Conservation (phyloP, 306 rosid species). For the Aeschynomene evenia region DNA sequence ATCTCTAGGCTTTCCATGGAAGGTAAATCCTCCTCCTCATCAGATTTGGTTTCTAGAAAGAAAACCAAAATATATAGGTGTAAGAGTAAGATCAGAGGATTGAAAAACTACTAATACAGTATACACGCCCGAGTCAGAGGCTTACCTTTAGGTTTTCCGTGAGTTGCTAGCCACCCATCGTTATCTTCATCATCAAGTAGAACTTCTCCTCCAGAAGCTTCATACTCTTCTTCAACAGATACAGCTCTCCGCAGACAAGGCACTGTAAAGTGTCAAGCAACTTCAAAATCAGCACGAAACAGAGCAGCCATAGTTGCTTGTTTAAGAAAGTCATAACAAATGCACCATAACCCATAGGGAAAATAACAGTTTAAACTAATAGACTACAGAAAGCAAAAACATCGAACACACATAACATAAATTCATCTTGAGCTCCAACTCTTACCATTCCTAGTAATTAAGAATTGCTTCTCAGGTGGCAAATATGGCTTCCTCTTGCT, state of each 20-base stretch:
- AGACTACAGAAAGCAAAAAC: neutral
- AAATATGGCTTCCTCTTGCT: conserved; percentile 87
- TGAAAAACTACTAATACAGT: neutral
- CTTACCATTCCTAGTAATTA: conserved; percentile 90
- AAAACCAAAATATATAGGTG: neutral
- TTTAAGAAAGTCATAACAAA: neutral
- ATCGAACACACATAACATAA: neutral
- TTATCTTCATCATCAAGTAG: conserved; percentile 86
- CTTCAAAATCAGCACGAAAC: conserved; percentile 23
- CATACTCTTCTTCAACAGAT: conserved; percentile 92
- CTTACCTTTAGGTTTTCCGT: conserved; percentile 87
- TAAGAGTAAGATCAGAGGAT: conserved; percentile 24
- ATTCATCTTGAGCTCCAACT: neutral
- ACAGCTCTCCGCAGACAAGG: conserved; percentile 94
- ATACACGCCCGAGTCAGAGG: neutral
- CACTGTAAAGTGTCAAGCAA: conserved; percentile 52
- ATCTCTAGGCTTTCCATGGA: conserved; percentile 84
- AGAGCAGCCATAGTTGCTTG: neutral
- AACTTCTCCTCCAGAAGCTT: conserved; percentile 95
- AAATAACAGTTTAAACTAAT: neutral
- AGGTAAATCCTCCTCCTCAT: conserved; percentile 79
- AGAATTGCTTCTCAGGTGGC: conserved; percentile 81
- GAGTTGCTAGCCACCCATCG: conserved; percentile 98
- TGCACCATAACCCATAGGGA: neutral
- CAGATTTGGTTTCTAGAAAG: conserved; percentile 54